Evolutionary conservation across 2,329 filamentous ascomycete species (phyloP).

Genomic region (Blastomyces emzantsi): DNA sequence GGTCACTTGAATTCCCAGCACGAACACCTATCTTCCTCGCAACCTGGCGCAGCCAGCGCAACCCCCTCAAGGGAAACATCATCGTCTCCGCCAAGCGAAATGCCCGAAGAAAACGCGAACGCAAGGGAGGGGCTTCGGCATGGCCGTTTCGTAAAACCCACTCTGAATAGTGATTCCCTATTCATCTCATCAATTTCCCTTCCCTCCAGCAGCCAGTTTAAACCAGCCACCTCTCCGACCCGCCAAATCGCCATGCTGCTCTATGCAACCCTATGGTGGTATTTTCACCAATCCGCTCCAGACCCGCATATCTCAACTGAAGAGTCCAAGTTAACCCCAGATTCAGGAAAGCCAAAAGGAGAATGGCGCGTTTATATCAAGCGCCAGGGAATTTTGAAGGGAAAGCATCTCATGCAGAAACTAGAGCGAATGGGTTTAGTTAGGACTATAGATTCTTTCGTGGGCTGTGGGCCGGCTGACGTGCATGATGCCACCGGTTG

Average conservation of each 20-base stretch:
- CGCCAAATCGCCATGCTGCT: slow-evolving; percentile 94
- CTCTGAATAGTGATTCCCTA: slow-evolving; percentile 66
- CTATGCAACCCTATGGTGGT: slow-evolving; percentile 92
- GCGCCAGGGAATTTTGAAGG: slow-evolving; percentile 78
- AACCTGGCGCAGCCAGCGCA: not conserved
- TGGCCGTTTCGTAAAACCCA: slow-evolving; percentile 64
- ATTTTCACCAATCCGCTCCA: slow-evolving; percentile 82
- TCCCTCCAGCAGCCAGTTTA: slow-evolving; percentile 70
- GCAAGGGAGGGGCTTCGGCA: not conserved
- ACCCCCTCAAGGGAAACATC: not conserved
- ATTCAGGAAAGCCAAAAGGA: slow-evolving; percentile 62
- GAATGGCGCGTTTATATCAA: slow-evolving; percentile 83
- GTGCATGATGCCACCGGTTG: slow-evolving; percentile 58
- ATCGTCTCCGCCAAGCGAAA: not conserved
- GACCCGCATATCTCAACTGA: slow-evolving; percentile 53
- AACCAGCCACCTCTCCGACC: slow-evolving; percentile 68
- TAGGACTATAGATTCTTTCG: slow-evolving; percentile 62
- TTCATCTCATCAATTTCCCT: slow-evolving; percentile 90
- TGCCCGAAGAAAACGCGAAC: not conserved
- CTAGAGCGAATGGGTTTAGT: slow-evolving; percentile 89
- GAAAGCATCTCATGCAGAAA: slow-evolving; percentile 75
- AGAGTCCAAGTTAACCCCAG: slow-evolving; percentile 56
- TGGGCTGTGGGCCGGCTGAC: slow-evolving; percentile 53
- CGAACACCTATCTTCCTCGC: slow-evolving; percentile 8
- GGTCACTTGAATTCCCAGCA: slow-evolving; percentile 1